Base-by-base conservation (phyloP, 176 grass and related monocot species). In the Chloris gayana region DNA sequence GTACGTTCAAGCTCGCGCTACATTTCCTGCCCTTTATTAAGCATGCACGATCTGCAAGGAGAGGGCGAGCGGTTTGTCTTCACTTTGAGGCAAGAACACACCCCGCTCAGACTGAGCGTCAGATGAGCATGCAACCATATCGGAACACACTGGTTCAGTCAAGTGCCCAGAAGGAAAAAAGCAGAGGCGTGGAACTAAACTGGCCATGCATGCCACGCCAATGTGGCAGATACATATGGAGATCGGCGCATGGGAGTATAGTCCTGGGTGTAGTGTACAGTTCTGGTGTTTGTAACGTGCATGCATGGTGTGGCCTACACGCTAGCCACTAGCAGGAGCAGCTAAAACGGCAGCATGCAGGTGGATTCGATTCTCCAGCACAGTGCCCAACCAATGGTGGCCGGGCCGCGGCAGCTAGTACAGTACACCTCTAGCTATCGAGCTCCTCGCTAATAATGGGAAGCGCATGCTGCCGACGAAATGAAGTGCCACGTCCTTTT, bases 331-430 rank as follows among this genome's bases (percentile, higher is more conserved):
- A 54, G 50, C 50, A 54, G 50, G 50, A 54, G 39, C 29, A 44
- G 63, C 46, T 67, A 61, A 29, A 82, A 71, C 58, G 67, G 81
- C 89, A 73, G 85, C 58, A 1, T 50, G 30, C 44, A 67, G 76
- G 78, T 65, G 85, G 89, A 91, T 91, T 88, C 89, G 85, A 85
- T 88, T 91, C 85, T 70, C 85, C 46, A 24, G 35, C 62, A 72
- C 54, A 54, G 31, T 27, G 74, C 27, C 14, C 14, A 25, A 75
- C 82, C 87, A 78, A 32, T 73, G 72, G 65, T 73, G 77, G 65
- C 45, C 5, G 19, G 33, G 17, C 14, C 24, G 68, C 39, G 22
- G 5, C 54, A 1, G 77, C 67, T 25, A 46, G 12, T 26, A 34
- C 39, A 51, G 60, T 34, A 61, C 35, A 31, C 47, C 67, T 83